Evolutionary conservation across 805 yeast genomes (phyloP), one percentile per base, ranked within the genome.

Genomic region (Starmerella sp.): DNA sequence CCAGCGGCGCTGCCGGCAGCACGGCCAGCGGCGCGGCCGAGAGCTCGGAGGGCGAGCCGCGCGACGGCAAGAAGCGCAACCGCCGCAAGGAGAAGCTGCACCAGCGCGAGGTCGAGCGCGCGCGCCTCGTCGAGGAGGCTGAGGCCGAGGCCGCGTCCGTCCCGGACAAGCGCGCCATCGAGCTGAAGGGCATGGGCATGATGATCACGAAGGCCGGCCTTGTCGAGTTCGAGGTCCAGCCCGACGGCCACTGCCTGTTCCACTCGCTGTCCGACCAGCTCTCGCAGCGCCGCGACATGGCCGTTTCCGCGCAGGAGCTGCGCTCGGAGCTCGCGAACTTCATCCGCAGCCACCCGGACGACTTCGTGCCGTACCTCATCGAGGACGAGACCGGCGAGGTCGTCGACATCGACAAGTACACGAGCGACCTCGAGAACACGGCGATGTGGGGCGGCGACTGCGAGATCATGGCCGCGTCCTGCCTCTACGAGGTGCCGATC

Each of bases 391-490:
- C 90, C 0, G 75, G 82, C 73, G 72, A 77, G 7, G 61, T 86
- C 57, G 75, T 76, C 49, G 84, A 85, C 59, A 69, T 90, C 32
- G 82, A 78, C 39, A 79, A 78, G 28, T 93, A 93, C 67, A 77
- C 86, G 3, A 68, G 73, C 3, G 83, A 82, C 58, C 75, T 91
- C 55, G 84, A 78, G 56, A 73, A 68, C n/a, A 87, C 96, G 0
- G 82, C 95, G 0, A 79, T 86, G 74, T 91, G 98, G 98, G 98
- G 98, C 30, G 93, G 96, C 8, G 97, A 93, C 63, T 73, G 88
- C 73, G 98, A 91, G 71, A 81, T 91, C 17, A 68, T 86, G 65
- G 96, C 97, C 0, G 73, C 90, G 42, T 76, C 95, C 0, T 76
- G 80, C 56, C 79, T 78, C n/a, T 85, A 75, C 62, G 75, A 82